Evolutionary conservation across 805 yeast genomes (phyloP).

Genomic region (Metschnikowia picachoensis): DNA sequence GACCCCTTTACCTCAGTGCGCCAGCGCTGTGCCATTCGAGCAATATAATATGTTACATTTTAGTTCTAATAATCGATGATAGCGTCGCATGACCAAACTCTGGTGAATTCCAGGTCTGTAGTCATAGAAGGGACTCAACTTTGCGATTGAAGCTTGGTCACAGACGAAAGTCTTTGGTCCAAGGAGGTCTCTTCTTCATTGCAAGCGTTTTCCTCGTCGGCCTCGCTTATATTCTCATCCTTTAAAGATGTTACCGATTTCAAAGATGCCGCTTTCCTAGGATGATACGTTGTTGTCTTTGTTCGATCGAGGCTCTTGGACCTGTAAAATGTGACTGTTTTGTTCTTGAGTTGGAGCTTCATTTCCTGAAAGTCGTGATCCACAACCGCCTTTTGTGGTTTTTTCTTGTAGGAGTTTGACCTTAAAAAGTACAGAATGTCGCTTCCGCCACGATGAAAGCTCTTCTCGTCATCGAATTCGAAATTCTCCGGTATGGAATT

Average conservation of each 20-base stretch:
- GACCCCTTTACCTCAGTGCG: not conserved
- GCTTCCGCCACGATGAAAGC: not conserved
- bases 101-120: no score
- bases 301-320: constrained; percentile 18
- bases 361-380: constrained; percentile 25
- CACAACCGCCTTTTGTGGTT: constrained; percentile 27
- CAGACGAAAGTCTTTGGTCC: not conserved
- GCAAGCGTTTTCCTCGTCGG: constrained; percentile 16
- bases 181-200: not conserved
- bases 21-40: no score
- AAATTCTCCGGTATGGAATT: constrained; percentile 36
- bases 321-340: constrained; percentile 41
- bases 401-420: constrained; percentile 39
- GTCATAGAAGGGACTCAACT: not conserved
- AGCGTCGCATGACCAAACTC: no score
- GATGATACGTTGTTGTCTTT: constrained; percentile 17
- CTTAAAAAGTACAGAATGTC: constrained; percentile 20
- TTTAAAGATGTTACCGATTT: constrained; percentile 28
- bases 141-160: not conserved
- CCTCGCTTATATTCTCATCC: constrained; percentile 20
- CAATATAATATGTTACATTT: no score
- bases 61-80: no score
- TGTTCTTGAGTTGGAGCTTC: constrained; percentile 34
- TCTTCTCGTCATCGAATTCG: constrained; percentile 32
- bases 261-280: constrained; percentile 29